Evolutionary conservation across 331 rosid genomes (phyloP), one percentile per base, ranked within the genome.

Genomic region (Malus hybrid): DNA sequence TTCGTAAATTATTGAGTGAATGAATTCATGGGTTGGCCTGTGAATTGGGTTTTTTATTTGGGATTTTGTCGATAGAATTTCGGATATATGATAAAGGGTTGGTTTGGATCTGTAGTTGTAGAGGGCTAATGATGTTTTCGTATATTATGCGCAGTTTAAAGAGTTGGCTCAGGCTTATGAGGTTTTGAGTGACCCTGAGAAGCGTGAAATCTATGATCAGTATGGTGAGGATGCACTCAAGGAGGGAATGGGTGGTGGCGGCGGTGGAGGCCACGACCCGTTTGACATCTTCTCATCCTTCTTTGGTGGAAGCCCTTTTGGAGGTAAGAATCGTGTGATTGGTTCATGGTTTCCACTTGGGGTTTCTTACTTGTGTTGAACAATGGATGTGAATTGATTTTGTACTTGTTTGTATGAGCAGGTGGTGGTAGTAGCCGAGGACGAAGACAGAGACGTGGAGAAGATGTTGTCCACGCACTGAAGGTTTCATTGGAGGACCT

Each of bases 101-200:
- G 65, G 16, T 44, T 19, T 64, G 60, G 10, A 62, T 36, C 16
- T 62, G n/a, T 39, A 10, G 69, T 9, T 36, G 63, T 70, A 2
- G 50, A 44, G 11, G 10, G 18, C 36, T 79, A 68, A 60, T 63
- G 20, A 18, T 0, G 8, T 9, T 60, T 71, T 19, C 61, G 6
- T 16, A 22, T 75, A 14, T 83, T 54, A 11, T 71, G 14, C 63
- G 68, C 79, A 93, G 98, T 93, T 93, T 44, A 93, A 93, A 70
- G 98, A 93, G 88, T 80, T 93, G 70, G 93, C 92, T 31, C 98
- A 93, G 78, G 97, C 98, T 5, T 93, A 93, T 79, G 98, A 89
- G 67, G 97, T 90, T 48, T 80, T 93, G 73, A 93, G 93, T 67
- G 96, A 93, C 29, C 93, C 98, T 2, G 98, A 93, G 72, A 93